These are phyloP conservation scores for Fusarium fujikuroi DNA, from an alignment of 2,329 filamentous ascomycete species.

Conservation along the genomic window DNA sequence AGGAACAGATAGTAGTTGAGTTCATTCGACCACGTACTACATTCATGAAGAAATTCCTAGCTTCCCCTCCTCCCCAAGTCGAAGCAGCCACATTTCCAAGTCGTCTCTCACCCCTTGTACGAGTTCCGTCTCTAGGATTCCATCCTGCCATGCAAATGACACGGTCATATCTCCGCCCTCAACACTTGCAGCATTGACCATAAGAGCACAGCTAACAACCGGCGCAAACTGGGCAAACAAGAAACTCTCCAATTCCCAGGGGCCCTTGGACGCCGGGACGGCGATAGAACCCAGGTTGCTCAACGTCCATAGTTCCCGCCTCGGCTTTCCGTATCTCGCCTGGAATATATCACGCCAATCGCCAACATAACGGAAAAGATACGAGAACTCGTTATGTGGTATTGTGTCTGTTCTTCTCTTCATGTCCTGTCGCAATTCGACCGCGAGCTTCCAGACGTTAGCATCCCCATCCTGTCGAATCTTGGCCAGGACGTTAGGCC, in stretches of 20 bases:
- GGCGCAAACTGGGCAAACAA: neutral
- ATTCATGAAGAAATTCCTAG: neutral
- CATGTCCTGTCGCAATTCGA: neutral
- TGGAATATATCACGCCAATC: neutral
- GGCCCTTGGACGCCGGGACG: neutral
- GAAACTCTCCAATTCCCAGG: neutral
- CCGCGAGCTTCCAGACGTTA: neutral
- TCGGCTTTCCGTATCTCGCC: neutral
- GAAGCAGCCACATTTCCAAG: neutral
- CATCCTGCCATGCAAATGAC: neutral
- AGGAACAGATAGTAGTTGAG: neutral
- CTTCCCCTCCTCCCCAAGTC: neutral
- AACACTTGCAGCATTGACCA: neutral
- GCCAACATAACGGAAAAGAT: neutral
- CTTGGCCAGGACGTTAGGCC: neutral
- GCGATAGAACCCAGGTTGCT: neutral
- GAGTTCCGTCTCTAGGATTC: neutral
- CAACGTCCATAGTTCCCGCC: neutral
- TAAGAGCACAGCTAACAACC: neutral
- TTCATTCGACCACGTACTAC: neutral
- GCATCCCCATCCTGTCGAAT: neutral
- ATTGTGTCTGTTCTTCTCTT: neutral
- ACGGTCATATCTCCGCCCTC: neutral
- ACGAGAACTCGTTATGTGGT: neutral
- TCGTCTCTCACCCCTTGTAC: neutral